These are phyloP conservation scores for Castanopsis chinensis DNA, from an alignment of 306 rosid species.

Conservation along the genomic window DNA sequence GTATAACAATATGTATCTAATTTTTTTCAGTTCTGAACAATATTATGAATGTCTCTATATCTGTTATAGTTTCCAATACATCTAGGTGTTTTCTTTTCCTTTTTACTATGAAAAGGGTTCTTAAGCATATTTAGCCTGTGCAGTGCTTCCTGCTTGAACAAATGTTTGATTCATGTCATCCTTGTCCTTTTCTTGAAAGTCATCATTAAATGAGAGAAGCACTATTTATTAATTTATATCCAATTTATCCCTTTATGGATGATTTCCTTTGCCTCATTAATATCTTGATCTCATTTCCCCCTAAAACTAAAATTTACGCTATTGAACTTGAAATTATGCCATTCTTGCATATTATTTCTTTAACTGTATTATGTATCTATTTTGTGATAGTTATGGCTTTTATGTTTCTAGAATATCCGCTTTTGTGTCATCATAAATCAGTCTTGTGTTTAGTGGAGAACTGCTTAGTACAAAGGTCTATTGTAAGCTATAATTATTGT, in stretches of 20 bases:
- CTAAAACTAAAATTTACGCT: neutral
- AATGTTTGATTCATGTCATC: neutral
- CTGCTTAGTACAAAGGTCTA: neutral
- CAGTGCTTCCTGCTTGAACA: neutral
- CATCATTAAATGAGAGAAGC: neutral
- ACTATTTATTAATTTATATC: neutral
- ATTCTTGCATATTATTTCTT: neutral
- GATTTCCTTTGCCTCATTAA: neutral
- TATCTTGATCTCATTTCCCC: neutral
- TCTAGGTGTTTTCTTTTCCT: neutral
- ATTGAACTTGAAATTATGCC: neutral
- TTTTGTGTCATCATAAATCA: neutral
- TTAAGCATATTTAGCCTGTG: neutral
- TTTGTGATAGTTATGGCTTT: neutral
- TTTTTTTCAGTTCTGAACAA: neutral
- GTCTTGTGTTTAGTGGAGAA: neutral
- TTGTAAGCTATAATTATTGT: neutral
- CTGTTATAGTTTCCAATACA: neutral
- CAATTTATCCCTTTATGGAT: neutral
- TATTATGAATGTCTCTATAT: neutral
- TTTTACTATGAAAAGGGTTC: neutral
- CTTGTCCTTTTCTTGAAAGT: neutral
- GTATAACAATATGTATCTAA: neutral
- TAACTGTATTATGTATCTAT: neutral
- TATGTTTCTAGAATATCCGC: neutral